Evolutionary conservation across 345 rosid species (phyloP).

Genomic region (Corymbia maculata): DNA sequence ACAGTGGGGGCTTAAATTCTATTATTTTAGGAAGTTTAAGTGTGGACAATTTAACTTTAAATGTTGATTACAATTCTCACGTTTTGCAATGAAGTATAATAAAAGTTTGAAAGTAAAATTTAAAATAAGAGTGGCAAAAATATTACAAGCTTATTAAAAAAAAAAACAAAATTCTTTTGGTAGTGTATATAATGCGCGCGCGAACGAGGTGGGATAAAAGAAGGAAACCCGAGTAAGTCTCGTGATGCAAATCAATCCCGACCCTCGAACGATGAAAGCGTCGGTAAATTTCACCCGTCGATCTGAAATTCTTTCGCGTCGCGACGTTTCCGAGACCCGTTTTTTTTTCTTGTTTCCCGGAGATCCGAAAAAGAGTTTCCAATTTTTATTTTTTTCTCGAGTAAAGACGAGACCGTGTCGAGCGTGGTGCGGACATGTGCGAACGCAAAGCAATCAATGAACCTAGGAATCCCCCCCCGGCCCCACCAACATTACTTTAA

Average conservation of each 20-base stretch:
- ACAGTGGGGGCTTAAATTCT: no score
- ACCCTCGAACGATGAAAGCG: neutral
- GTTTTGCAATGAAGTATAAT: no score
- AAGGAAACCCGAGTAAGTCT: no score
- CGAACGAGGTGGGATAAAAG: neutral
- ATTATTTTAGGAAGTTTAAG: no score
- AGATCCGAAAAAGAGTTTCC: neutral
- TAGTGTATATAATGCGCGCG: neutral
- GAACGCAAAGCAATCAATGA: neutral
- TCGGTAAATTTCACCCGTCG: neutral
- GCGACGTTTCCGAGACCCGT: accelerated
- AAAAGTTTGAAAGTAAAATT: no score
- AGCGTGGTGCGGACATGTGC: neutral
- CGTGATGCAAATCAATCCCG: no score
- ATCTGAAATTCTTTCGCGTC: neutral
- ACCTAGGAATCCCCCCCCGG: neutral
- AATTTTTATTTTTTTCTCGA: neutral
- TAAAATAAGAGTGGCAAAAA: no score
- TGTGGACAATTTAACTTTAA: no score
- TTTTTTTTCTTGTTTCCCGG: neutral
- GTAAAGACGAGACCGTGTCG: neutral
- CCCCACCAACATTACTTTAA: neutral
- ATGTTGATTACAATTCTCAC: no score
- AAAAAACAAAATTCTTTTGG: neutral
- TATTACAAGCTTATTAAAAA: no score